Conservation (phyloP, 305 asterid species). For the Solanum hybrid region DNA sequence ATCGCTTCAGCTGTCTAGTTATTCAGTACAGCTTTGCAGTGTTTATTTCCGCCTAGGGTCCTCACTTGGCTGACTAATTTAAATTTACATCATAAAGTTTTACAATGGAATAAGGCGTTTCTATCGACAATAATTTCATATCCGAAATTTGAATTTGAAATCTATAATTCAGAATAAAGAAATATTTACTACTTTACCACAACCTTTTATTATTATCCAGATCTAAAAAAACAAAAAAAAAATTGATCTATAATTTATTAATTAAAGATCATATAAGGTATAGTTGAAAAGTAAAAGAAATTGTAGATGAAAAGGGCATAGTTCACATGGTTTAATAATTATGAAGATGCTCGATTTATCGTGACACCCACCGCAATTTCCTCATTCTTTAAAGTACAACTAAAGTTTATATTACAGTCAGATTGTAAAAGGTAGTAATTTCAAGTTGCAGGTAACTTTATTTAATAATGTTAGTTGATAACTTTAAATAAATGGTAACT, state of each 20-base stretch:
- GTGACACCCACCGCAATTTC: conserved; percentile 7
- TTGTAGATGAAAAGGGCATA: neutral
- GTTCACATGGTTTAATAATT: conserved; percentile 1
- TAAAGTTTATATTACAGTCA: neutral
- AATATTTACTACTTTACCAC: neutral
- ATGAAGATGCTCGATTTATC: neutral
- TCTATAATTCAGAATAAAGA: neutral
- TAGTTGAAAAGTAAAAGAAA: neutral
- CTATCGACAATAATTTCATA: rapidly evolving
- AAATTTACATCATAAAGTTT: neutral
- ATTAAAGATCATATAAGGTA: neutral
- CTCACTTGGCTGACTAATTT: neutral
- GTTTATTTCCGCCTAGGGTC: neutral
- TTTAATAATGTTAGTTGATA: neutral
- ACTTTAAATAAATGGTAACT: neutral
- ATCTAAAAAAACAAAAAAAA: neutral
- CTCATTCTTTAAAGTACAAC: neutral
- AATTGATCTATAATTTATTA: neutral
- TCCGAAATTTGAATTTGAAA: rapidly evolving
- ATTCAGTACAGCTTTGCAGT: neutral
- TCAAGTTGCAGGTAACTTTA: neutral
- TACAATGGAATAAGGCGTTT: rapidly evolving
- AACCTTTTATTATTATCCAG: neutral
- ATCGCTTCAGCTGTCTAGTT: neutral
- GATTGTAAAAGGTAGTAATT: neutral